A percentile compares a stretch with the other conserved stretches of the same genome.
These are phyloP conservation scores for Boletus rex-veris DNA, from an alignment of 768 basidiomycete genomes.

Conservation along the genomic window DNA sequence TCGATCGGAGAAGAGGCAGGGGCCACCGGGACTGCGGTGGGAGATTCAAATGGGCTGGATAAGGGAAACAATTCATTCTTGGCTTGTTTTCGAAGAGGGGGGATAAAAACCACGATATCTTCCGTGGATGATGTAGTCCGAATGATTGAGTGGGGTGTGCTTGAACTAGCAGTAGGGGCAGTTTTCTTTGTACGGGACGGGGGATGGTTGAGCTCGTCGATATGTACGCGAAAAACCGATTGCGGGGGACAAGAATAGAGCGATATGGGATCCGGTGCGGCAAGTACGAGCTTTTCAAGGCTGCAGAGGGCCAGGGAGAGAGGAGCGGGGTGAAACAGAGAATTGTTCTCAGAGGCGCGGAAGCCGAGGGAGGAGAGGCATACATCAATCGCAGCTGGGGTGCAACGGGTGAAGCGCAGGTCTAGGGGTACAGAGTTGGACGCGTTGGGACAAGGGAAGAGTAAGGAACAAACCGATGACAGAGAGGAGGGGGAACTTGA, in stretches of 20 bases:
- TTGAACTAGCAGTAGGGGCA: neutral
- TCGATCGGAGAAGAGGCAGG: neutral
- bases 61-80: neutral
- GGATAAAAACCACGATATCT: constrained; percentile 17
- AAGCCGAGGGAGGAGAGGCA: constrained; percentile 24
- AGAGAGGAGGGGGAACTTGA: constrained; percentile 54
- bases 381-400: constrained; percentile 14
- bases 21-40: neutral
- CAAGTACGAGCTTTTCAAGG: constrained; percentile 22
- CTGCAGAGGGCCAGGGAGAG: constrained; percentile 35
- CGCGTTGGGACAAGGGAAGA: neutral
- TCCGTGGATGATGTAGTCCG: constrained; percentile 7
- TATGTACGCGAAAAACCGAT: constrained; percentile 29
- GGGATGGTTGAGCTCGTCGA: constrained; percentile 13
- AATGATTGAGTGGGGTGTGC: neutral
- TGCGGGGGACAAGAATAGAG: constrained; percentile 27
- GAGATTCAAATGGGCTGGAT: neutral
- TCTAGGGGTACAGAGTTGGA: constrained; percentile 32
- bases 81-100: constrained; percentile 11
- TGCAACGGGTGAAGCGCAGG: constrained; percentile 48
- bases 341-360: constrained; percentile 23
- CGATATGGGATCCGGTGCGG: constrained; percentile 12
- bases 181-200: constrained; percentile 1
- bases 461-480: constrained; percentile 49
- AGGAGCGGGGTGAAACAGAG: constrained; percentile 43